phyloP scores from a whole-genome alignment of 257 asterid genomes.

The Gardenia jasminoides region DNA sequence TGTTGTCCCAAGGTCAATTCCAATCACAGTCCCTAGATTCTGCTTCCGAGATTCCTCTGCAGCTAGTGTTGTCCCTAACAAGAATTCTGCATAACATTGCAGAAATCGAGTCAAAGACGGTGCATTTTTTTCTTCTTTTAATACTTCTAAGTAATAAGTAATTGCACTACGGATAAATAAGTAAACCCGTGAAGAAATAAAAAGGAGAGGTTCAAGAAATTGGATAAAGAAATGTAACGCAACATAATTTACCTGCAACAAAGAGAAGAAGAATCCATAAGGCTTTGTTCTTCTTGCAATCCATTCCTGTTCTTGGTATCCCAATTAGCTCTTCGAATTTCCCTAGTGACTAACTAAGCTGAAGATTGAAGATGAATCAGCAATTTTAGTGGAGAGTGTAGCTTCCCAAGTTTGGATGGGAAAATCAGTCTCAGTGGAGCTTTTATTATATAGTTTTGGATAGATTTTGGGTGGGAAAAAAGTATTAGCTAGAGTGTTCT shows the following conservation, averaged over 20 bases:
- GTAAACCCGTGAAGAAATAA: too few species aligned
- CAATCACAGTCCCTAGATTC: slow-evolving; percentile 15
- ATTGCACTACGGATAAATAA: too few species aligned
- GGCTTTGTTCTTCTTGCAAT: background rate
- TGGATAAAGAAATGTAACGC: background rate
- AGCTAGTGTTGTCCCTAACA: slow-evolving; percentile 2
- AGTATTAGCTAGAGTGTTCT: slow-evolving; percentile 1
- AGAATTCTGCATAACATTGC: slow-evolving; percentile 1
- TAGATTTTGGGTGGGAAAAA: background rate
- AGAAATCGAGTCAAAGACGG: background rate
- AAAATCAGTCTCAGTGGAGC: background rate
- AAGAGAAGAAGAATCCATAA: slow-evolving; percentile 7
- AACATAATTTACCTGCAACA: slow-evolving; percentile 14
- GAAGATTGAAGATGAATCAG: background rate
- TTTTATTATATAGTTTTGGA: background rate
- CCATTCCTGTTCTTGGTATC: background rate
- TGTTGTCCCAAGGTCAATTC: slow-evolving; percentile 18
- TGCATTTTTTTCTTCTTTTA: too few species aligned
- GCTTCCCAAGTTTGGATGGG: background rate
- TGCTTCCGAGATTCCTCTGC: slow-evolving; percentile 13
- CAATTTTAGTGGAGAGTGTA: too few species aligned
- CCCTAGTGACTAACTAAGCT: too few species aligned
- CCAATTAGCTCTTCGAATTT: background rate
- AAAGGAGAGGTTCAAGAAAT: background rate
- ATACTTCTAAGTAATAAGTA: too few species aligned